phyloP scores from a whole-genome alignment of 2,329 filamentous ascomycete species.

The Cytospora mali region DNA sequence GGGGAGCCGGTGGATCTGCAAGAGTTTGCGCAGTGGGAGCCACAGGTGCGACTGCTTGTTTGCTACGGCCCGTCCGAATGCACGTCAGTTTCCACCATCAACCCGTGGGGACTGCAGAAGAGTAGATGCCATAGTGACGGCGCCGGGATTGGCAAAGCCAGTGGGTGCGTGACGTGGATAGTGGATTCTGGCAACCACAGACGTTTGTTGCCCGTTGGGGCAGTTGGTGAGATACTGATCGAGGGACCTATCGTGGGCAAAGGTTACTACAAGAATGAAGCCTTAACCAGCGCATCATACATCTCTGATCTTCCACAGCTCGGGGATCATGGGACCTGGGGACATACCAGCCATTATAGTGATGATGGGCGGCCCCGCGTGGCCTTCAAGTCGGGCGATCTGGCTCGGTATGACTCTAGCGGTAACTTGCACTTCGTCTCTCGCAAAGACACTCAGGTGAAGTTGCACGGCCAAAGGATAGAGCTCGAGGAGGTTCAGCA shows the following conservation, averaged over 20 bases:
- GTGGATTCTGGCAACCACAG: background rate
- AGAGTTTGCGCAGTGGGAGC: background rate
- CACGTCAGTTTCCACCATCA: background rate
- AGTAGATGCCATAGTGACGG: background rate
- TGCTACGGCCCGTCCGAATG: background rate
- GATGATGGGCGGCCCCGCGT: background rate
- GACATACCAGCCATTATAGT: too few relatives aligned
- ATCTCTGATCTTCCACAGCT: background rate
- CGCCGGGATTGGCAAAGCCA: background rate
- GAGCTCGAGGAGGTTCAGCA: slow-evolving; percentile 42
- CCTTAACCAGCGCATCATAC: background rate
- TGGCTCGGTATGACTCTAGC: slow-evolving; percentile 41
- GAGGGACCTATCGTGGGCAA: background rate
- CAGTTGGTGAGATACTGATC: background rate
- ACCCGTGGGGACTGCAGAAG: background rate
- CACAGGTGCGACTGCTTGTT: background rate
- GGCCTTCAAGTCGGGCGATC: slow-evolving; percentile 45
- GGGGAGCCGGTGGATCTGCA: background rate
- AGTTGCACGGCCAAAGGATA: slow-evolving; percentile 54
- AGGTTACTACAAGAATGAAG: background rate
- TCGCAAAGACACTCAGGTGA: slow-evolving; percentile 53
- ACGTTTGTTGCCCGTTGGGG: background rate
- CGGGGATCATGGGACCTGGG: background rate
- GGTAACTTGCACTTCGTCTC: slow-evolving; percentile 36
- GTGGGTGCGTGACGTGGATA: background rate